These are phyloP conservation scores for Yarrowia keelungensis DNA, from an alignment of 805 yeast species.

Conservation along the genomic window DNA sequence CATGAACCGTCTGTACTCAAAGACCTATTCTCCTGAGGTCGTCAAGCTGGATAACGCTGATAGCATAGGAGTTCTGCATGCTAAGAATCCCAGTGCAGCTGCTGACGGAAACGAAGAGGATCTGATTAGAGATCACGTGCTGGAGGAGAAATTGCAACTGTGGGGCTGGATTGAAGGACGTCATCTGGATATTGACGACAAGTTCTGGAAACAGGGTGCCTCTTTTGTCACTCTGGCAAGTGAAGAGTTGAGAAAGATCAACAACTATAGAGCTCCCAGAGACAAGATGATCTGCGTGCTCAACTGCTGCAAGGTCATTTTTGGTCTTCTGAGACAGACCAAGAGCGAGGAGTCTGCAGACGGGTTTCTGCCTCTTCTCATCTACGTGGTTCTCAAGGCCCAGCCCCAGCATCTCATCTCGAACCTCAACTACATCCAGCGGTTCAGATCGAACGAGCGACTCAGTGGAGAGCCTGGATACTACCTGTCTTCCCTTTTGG, in stretches of 20 bases:
- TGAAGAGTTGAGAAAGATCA: slow-evolving; percentile 76
- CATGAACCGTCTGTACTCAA: slow-evolving; percentile 82
- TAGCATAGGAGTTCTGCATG: slow-evolving; percentile 22
- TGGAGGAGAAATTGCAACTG: slow-evolving; percentile 61
- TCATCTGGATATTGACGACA: slow-evolving; percentile 76
- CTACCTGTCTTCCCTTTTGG: slow-evolving; percentile 87
- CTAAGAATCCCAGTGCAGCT: slow-evolving; percentile 44
- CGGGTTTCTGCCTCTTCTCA: slow-evolving; percentile 86
- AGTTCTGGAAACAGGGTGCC: slow-evolving; percentile 57
- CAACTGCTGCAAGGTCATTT: slow-evolving; percentile 91
- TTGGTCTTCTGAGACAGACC: slow-evolving; percentile 77
- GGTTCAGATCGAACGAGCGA: slow-evolving; percentile 78
- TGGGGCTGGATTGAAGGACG: slow-evolving; percentile 75
- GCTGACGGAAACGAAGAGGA: slow-evolving; percentile 69
- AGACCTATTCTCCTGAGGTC: slow-evolving; percentile 82
- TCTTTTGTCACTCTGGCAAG: slow-evolving; percentile 72
- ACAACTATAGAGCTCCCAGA: slow-evolving; percentile 87
- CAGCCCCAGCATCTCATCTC: slow-evolving; percentile 71
- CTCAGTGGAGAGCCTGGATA: slow-evolving; percentile 88
- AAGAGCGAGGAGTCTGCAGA: slow-evolving; percentile 87
- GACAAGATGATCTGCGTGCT: slow-evolving; percentile 91
- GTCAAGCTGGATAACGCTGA: slow-evolving; percentile 48
- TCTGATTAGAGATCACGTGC: slow-evolving; percentile 61
- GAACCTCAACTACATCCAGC: slow-evolving; percentile 82
- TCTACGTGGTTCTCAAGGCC: slow-evolving; percentile 76